phyloP scores from a whole-genome alignment of 208 protist genomes.

The Leishmania aethiopica region DNA sequence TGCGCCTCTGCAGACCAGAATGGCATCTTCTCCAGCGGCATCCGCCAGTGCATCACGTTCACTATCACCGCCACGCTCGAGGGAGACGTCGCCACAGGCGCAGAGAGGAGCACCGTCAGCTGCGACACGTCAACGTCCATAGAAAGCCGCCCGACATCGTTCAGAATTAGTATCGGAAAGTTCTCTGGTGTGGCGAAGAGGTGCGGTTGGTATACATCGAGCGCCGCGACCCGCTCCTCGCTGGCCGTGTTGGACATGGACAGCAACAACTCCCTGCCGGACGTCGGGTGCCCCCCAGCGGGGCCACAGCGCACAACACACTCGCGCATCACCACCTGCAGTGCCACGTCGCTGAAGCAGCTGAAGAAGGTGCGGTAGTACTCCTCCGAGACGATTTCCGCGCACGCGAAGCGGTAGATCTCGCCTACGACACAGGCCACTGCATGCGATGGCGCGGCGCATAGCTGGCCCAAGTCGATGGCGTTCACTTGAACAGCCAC shows the following conservation, averaged over 20 bases:
- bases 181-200: slow-evolving; percentile 16
- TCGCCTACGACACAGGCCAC: slow-evolving; percentile 15
- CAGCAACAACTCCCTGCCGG: slow-evolving; percentile 18
- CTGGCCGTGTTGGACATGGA: slow-evolving; percentile 17
- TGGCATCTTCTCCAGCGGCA: slow-evolving; percentile 31
- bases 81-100: slow-evolving; percentile 1
- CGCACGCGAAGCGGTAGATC: slow-evolving; percentile 34
- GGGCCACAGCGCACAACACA: slow-evolving; percentile 29
- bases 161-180: slow-evolving; percentile 28
- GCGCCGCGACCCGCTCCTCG: slow-evolving; percentile 17
- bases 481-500: slow-evolving; percentile 23
- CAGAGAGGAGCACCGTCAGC: slow-evolving; percentile 7
- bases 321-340: slow-evolving; percentile 35
- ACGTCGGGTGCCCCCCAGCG: background rate
- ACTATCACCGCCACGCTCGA: slow-evolving; percentile 17
- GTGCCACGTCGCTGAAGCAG: slow-evolving; percentile 58
- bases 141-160: slow-evolving; percentile 19
- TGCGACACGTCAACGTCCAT: slow-evolving; percentile 24
- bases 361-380: slow-evolving; percentile 64
- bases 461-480: slow-evolving; percentile 32
- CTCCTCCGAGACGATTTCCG: slow-evolving; percentile 45
- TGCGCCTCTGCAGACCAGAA: slow-evolving; percentile 30
- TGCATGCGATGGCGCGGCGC: slow-evolving; percentile 12
- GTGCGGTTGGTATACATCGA: slow-evolving; percentile 13
- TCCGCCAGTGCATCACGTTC: slow-evolving; percentile 11